Percentiles rank a stretch among this genome's conserved stretches.
Evolutionary conservation across 2,329 filamentous ascomycete species (phyloP).

Genomic region (Apiospora hydei): DNA sequence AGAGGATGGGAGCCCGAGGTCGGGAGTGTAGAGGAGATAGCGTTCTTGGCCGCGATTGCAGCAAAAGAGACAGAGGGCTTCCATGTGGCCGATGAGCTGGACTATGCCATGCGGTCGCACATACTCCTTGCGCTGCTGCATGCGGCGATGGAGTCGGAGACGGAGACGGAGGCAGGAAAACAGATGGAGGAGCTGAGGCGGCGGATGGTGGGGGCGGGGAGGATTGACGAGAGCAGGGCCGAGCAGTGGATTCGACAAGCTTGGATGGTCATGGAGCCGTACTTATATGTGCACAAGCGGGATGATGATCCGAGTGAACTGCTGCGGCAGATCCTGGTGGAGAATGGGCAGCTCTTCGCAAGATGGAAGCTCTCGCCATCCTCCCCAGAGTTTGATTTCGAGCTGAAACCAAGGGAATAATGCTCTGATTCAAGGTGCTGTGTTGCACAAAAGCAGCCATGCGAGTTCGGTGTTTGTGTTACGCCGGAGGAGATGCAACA

Average conservation of each 20-base stretch:
- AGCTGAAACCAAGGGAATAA: conserved; percentile 17
- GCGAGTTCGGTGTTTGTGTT: background rate
- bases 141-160: conserved; percentile 23
- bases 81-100: conserved; percentile 19
- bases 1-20: conserved; percentile 31
- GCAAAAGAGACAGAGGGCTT: conserved; percentile 28
- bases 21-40: conserved; percentile 32
- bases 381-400: conserved; percentile 25
- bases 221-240: conserved; percentile 11
- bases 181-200: conserved; percentile 23
- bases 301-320: conserved; percentile 16
- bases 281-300: conserved; percentile 24
- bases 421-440: too few species aligned
- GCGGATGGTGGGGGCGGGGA: conserved; percentile 12
- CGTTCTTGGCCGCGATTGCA: conserved; percentile 32
- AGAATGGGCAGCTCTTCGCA: conserved; percentile 26
- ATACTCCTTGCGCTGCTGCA: conserved; percentile 30
- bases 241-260: conserved; percentile 23
- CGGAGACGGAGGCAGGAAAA: background rate
- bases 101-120: conserved; percentile 31
- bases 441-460: too few species aligned
- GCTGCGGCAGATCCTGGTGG: conserved; percentile 24
- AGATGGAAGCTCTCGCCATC: conserved; percentile 26
- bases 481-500: background rate
- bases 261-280: conserved; percentile 25